These are phyloP conservation scores for Rutstroemia sp. DNA, from an alignment of 2,329 filamentous ascomycete genomes.

Conservation along the genomic window DNA sequence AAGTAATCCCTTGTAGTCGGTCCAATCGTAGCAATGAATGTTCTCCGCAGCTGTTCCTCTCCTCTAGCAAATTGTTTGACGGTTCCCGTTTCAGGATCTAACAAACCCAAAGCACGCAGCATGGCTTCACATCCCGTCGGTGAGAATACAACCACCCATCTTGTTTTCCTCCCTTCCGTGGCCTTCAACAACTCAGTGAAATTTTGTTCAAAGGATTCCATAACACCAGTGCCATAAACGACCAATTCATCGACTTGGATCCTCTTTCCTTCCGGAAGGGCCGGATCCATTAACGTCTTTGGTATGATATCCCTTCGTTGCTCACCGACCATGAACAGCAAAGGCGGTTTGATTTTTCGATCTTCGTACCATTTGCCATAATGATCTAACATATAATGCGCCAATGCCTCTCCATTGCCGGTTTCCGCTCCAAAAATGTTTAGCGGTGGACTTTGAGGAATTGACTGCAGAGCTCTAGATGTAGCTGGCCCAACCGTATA, in stretches of 20 bases:
- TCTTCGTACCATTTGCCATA: slow-evolving; percentile 51
- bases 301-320: slow-evolving; percentile 87
- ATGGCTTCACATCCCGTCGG: slow-evolving; percentile 57
- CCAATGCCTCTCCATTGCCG: slow-evolving; percentile 76
- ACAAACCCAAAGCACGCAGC: slow-evolving; percentile 44
- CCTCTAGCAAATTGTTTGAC: slow-evolving; percentile 18
- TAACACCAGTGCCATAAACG: slow-evolving; percentile 80
- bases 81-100: slow-evolving; percentile 41
- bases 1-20: slow-evolving; percentile 83
- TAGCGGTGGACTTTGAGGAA: slow-evolving; percentile 43
- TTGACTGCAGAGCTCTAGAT: slow-evolving; percentile 60
- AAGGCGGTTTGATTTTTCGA: slow-evolving; percentile 42
- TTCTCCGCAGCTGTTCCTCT: slow-evolving; percentile 33
- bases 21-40: slow-evolving; percentile 79
- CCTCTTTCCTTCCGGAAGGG: slow-evolving; percentile 40
- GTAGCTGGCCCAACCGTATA: slow-evolving; percentile 81
- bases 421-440: slow-evolving; percentile 71
- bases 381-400: slow-evolving; percentile 69
- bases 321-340: slow-evolving; percentile 88
- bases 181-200: slow-evolving; percentile 47
- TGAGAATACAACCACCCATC: slow-evolving; percentile 74
- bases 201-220: slow-evolving; percentile 66
- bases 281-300: slow-evolving; percentile 58
- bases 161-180: slow-evolving; percentile 34
- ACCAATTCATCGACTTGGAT: slow-evolving; percentile 71